phyloP scores from a whole-genome alignment of 495 filamentous ascomycete genomes.

The Penicillium samsonianum region DNA sequence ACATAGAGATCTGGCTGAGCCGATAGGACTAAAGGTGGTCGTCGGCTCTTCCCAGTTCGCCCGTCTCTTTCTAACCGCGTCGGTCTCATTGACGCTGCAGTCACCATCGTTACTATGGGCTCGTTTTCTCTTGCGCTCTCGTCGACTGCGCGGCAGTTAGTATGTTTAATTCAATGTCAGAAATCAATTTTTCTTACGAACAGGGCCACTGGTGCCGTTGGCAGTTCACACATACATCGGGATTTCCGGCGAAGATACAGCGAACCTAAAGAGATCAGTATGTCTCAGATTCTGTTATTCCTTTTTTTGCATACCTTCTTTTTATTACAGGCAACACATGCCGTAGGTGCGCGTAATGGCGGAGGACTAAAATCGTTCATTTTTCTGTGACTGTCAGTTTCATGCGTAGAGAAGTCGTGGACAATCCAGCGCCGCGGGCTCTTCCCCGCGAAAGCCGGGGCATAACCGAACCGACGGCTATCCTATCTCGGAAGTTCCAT shows the following conservation, averaged over 20 bases:
- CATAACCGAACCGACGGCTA: neutral
- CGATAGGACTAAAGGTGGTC: neutral
- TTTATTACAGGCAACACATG: slow-evolving; percentile 31
- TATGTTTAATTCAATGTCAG: neutral
- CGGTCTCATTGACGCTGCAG: neutral
- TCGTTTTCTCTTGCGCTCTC: slow-evolving; percentile 25
- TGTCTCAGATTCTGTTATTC: neutral
- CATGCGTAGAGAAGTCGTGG: neutral
- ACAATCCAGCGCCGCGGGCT: neutral
- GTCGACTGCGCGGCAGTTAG: slow-evolving; percentile 14
- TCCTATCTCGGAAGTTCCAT: neutral
- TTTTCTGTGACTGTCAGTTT: neutral
- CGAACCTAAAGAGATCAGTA: slow-evolving; percentile 19
- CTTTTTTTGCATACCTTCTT: slow-evolving; percentile 23
- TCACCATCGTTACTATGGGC: neutral
- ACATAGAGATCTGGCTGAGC: neutral
- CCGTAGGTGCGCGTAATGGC: slow-evolving; percentile 24
- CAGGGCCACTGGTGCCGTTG: slow-evolving; percentile 30
- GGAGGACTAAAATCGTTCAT: slow-evolving; percentile 23
- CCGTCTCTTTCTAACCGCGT: slow-evolving; percentile 5
- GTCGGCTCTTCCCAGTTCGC: neutral
- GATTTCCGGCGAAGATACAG: slow-evolving; percentile 21
- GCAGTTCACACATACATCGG: slow-evolving; percentile 24
- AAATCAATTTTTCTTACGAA: slow-evolving; percentile 15
- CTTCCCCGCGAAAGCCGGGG: slow-evolving; percentile 6